Percentiles rank a stretch among this genome's conserved stretches.
These are phyloP conservation scores for Telopea speciosissima DNA, from an alignment of 177 flowering plant genomes.

Conservation along the genomic window DNA sequence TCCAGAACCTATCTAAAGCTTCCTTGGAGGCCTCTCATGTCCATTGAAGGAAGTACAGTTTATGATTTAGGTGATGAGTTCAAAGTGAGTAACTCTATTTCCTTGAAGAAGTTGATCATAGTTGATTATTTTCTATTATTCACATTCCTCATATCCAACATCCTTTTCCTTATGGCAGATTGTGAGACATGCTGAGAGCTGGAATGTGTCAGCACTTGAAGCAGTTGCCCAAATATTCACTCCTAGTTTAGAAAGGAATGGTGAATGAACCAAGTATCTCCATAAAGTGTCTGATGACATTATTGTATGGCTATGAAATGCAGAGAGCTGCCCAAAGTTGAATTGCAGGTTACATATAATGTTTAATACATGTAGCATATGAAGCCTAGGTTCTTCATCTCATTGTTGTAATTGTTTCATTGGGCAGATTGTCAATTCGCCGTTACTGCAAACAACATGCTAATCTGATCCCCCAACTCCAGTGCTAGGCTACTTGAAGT, in stretches of 20 bases:
- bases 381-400: background rate
- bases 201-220: conserved; percentile 80
- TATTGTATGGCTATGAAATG: background rate
- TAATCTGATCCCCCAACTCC: background rate
- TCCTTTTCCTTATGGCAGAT: conserved; percentile 39
- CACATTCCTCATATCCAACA: background rate
- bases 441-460: too few species aligned
- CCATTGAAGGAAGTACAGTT: conserved; percentile 68
- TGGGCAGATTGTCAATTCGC: background rate
- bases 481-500: background rate
- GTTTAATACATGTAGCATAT: background rate
- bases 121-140: background rate
- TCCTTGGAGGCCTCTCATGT: conserved; percentile 91
- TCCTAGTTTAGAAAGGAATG: conserved; percentile 23
- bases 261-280: conserved; percentile 5
- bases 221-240: conserved; percentile 88
- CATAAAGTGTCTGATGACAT: background rate
- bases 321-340: background rate
- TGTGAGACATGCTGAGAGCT: conserved; percentile 82
- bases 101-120: background rate
- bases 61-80: conserved; percentile 60
- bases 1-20: conserved; percentile 84
- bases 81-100: conserved; percentile 35
- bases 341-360: background rate
- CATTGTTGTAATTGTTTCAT: background rate